Conservation (phyloP, 768 basidiomycete genomes). For the Tulasnella sp. region DNA sequence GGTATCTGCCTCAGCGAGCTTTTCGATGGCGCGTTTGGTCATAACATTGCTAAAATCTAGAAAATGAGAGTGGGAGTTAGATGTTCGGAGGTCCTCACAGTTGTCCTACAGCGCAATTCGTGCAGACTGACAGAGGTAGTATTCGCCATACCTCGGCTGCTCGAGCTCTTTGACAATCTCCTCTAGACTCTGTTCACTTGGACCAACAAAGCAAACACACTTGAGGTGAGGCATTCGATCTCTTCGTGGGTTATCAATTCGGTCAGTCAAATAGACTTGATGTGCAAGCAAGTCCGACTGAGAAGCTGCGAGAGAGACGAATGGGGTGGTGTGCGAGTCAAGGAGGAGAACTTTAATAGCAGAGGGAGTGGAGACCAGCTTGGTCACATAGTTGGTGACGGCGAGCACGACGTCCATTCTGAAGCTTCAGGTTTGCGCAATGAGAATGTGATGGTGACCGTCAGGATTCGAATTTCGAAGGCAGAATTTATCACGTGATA, state of each 20-base stretch:
- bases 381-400: slow-evolving; percentile 83
- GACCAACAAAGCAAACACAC: slow-evolving; percentile 87
- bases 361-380: slow-evolving; percentile 69
- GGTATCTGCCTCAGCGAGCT: slow-evolving; percentile 86
- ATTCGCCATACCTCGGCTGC: slow-evolving; percentile 92
- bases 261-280: slow-evolving; percentile 95
- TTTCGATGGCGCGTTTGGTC: slow-evolving; percentile 80
- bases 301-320: slow-evolving; percentile 86
- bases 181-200: slow-evolving; percentile 66
- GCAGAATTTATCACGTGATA: too few relatives aligned
- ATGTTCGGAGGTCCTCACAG: background rate
- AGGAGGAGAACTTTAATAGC: slow-evolving; percentile 94
- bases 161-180: slow-evolving; percentile 72
- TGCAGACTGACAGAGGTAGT: slow-evolving; percentile 88
- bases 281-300: slow-evolving; percentile 87
- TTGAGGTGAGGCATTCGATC: slow-evolving; percentile 95
- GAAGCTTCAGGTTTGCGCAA: background rate
- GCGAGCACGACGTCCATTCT: slow-evolving; percentile 92
- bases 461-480: too few relatives aligned
- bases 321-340: slow-evolving; percentile 95
- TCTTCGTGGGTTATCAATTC: slow-evolving; percentile 86
- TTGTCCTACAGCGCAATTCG: background rate
- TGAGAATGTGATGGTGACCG: background rate
- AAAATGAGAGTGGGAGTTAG: background rate
- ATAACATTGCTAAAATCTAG: slow-evolving; percentile 92